These are phyloP conservation scores for Pochonia chlamydosporia DNA, from an alignment of 2,329 filamentous ascomycete genomes.

Conservation along the genomic window DNA sequence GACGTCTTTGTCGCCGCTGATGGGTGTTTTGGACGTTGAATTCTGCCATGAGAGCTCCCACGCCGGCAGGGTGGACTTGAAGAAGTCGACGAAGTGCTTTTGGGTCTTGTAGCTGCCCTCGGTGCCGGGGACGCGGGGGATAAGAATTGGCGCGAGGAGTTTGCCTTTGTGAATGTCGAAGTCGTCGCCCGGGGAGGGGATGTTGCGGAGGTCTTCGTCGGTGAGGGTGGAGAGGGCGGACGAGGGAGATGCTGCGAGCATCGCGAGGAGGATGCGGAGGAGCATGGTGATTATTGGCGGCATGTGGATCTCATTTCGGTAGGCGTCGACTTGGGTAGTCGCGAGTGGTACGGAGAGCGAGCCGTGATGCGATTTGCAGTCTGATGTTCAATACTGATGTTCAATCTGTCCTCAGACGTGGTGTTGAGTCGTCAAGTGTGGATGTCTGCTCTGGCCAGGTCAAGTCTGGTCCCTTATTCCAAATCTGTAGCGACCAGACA, in stretches of 20 bases:
- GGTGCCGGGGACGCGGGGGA: slow-evolving; percentile 83
- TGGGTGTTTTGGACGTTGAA: slow-evolving; percentile 77
- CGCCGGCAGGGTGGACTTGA: slow-evolving; percentile 63
- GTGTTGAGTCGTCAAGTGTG: too few species aligned
- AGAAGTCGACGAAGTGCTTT: slow-evolving; percentile 80
- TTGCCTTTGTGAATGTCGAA: slow-evolving; percentile 73
- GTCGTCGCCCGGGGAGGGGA: slow-evolving; percentile 67
- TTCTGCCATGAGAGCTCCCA: slow-evolving; percentile 87
- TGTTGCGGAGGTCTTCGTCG: slow-evolving; percentile 63
- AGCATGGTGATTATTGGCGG: slow-evolving; percentile 6
- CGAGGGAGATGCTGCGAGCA: slow-evolving; percentile 12
- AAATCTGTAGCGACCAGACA: too few species aligned
- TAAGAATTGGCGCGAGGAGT: slow-evolving; percentile 80
- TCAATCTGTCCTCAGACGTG: too few species aligned
- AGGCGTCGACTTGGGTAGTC: background rate
- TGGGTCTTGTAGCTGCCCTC: slow-evolving; percentile 67
- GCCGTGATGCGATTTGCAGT: too few species aligned
- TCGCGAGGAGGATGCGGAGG: background rate
- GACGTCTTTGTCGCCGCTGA: slow-evolving; percentile 61
- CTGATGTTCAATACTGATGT: too few species aligned
- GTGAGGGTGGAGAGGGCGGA: slow-evolving; percentile 53
- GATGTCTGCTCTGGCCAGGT: too few species aligned
- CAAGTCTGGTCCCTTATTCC: too few species aligned
- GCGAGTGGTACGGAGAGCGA: too few species aligned
- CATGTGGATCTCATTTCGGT: background rate